Evolutionary conservation across 345 rosid species (phyloP).

Genomic region (Lepidium sativum): DNA sequence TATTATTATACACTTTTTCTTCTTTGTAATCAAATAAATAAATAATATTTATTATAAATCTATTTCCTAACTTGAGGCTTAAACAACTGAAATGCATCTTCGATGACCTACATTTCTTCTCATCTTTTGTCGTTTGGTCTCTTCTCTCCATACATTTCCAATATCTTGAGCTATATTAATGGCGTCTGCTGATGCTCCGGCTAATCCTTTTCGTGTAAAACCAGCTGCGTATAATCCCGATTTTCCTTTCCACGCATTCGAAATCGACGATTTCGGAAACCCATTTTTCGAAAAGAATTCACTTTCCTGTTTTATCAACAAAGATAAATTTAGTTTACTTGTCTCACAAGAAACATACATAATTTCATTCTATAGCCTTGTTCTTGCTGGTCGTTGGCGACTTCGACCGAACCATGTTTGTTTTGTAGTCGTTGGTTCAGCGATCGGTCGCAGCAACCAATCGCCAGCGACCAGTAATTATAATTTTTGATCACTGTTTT

Average conservation of each 20-base stretch:
- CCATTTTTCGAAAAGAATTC: conserved; percentile 70
- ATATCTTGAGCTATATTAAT: conserved; percentile 65
- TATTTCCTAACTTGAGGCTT: conserved; percentile 10
- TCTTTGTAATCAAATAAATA: too few relatives aligned
- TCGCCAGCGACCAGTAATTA: too few relatives aligned
- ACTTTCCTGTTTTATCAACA: conserved; percentile 34
- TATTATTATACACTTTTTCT: too few relatives aligned
- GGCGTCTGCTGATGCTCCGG: conserved; percentile 79
- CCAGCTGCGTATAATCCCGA: conserved; percentile 81
- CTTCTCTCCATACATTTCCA: conserved; percentile 65
- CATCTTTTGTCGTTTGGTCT: conserved; percentile 54
- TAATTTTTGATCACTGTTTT: too few relatives aligned
- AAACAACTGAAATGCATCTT: conserved; percentile 50
- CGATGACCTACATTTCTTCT: conserved; percentile 45
- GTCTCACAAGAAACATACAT: background rate
- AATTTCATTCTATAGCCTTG: too few relatives aligned
- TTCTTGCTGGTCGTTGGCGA: too few relatives aligned
- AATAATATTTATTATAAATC: too few relatives aligned
- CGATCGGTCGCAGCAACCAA: too few relatives aligned
- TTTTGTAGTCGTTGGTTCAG: too few relatives aligned
- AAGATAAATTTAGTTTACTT: conserved; percentile 18
- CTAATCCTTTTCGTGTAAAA: conserved; percentile 74
- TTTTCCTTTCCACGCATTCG: conserved; percentile 77
- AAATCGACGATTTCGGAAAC: conserved; percentile 49
- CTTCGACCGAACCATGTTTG: too few relatives aligned